Conservation (phyloP, 2,329 filamentous ascomycete genomes). For the Trichophyton equinum region DNA sequence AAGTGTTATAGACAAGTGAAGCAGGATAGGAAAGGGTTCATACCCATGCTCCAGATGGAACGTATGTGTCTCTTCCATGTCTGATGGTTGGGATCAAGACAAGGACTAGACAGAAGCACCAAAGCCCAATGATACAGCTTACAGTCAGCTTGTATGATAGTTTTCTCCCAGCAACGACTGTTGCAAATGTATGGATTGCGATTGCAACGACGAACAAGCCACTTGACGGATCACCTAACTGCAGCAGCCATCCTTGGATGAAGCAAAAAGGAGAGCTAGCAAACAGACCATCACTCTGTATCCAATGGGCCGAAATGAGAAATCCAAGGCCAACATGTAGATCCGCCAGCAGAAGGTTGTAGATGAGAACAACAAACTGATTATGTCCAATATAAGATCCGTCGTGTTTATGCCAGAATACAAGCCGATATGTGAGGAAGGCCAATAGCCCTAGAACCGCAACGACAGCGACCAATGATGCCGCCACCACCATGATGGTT, state of each 20-base stretch:
- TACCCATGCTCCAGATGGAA: conserved; percentile 41
- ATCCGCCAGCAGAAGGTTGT: conserved; percentile 42
- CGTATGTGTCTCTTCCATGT: conserved; percentile 33
- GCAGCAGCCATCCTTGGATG: conserved; percentile 40
- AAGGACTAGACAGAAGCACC: conserved; percentile 35
- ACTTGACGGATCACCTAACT: conserved; percentile 41
- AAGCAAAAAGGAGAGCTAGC: conserved; percentile 36
- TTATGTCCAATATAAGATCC: conserved; percentile 41
- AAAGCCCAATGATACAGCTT: conserved; percentile 32
- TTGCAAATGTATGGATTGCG: conserved; percentile 41
- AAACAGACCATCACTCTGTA: conserved; percentile 32
- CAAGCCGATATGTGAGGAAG: conserved; percentile 41
- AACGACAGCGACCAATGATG: conserved; percentile 37
- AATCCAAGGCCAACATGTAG: conserved; percentile 42
- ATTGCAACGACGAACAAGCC: conserved; percentile 44
- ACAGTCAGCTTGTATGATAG: conserved; percentile 36
- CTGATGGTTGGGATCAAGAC: conserved; percentile 36
- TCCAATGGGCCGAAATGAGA: conserved; percentile 38
- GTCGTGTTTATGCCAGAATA: conserved; percentile 39
- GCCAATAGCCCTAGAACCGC: conserved; percentile 32
- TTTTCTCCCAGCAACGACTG: conserved; percentile 37
- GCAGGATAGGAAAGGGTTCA: conserved; percentile 10
- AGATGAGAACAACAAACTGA: conserved; percentile 43
- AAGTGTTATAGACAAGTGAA: background rate
- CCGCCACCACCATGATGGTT: conserved; percentile 36